Percentiles rank a stretch among this genome's conserved stretches.
Evolutionary conservation across 2,329 filamentous ascomycete genomes (phyloP).

Genomic region (Trichoderma polysporum): DNA sequence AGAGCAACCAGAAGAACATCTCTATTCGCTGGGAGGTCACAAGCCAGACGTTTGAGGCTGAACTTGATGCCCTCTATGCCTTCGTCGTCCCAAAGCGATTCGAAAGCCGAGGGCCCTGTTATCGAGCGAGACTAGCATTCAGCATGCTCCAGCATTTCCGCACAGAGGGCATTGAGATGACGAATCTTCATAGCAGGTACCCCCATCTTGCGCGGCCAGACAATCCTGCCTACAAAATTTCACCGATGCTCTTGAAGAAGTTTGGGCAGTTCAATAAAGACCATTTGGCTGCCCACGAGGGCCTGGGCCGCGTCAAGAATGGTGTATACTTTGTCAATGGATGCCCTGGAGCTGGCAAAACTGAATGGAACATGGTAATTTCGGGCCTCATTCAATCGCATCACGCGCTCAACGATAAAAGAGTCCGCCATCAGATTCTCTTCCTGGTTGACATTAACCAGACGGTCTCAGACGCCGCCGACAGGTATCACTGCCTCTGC

Average conservation of each 20-base stretch:
- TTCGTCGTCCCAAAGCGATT: slow-evolving; percentile 28
- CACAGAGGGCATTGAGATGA: slow-evolving; percentile 21
- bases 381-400: slow-evolving; percentile 40
- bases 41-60: slow-evolving; percentile 35
- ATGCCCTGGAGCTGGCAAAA: slow-evolving; percentile 49
- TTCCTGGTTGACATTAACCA: slow-evolving; percentile 51
- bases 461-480: slow-evolving; percentile 46
- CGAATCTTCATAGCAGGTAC: slow-evolving; percentile 32
- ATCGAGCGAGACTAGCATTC: slow-evolving; percentile 32
- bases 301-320: slow-evolving; percentile 40
- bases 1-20: slow-evolving; percentile 25
- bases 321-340: slow-evolving; percentile 47
- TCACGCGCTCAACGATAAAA: slow-evolving; percentile 27
- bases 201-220: slow-evolving; percentile 37
- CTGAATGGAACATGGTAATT: slow-evolving; percentile 46
- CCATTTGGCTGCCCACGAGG: slow-evolving; percentile 39
- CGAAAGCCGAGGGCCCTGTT: slow-evolving; percentile 24
- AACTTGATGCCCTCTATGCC: slow-evolving; percentile 33
- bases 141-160: slow-evolving; percentile 36
- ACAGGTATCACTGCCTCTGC: slow-evolving; percentile 41
- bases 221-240: slow-evolving; percentile 25
- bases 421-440: slow-evolving; percentile 37
- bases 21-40: slow-evolving; percentile 31
- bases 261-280: slow-evolving; percentile 39
- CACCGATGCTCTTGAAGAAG: slow-evolving; percentile 29